These are phyloP conservation scores for Exophiala sideris DNA, from an alignment of 2,329 filamentous ascomycete genomes.

Conservation along the genomic window DNA sequence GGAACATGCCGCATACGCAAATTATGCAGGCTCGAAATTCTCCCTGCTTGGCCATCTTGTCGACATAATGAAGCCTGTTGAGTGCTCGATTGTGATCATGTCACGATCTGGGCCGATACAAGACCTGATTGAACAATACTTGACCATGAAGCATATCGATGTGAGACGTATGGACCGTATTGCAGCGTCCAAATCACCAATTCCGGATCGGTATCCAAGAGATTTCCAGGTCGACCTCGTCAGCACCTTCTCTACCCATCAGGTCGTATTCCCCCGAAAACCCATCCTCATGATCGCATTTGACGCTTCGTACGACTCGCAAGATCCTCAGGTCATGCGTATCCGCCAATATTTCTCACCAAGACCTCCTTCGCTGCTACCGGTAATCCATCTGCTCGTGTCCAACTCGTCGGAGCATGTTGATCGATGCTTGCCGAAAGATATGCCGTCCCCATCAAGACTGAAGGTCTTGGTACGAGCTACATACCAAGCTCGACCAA, in stretches of 20 bases:
- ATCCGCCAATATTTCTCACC: slow-evolving; percentile 36
- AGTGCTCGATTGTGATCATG: slow-evolving; percentile 41
- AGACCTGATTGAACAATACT: slow-evolving; percentile 41
- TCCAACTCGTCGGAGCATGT: slow-evolving; percentile 48
- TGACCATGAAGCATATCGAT: slow-evolving; percentile 40
- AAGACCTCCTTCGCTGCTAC: slow-evolving; percentile 34
- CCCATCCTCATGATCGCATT: slow-evolving; percentile 40
- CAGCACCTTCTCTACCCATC: slow-evolving; percentile 34
- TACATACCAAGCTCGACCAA: slow-evolving; percentile 23
- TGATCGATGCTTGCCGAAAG: slow-evolving; percentile 39
- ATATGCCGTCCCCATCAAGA: slow-evolving; percentile 22
- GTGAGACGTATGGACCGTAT: slow-evolving; percentile 26
- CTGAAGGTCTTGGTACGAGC: slow-evolving; percentile 26
- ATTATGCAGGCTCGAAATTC: slow-evolving; percentile 48
- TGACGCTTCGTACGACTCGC: slow-evolving; percentile 41
- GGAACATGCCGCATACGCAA: slow-evolving; percentile 44
- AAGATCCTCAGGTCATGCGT: slow-evolving; percentile 38
- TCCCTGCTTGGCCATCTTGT: slow-evolving; percentile 43
- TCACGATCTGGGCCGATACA: slow-evolving; percentile 36
- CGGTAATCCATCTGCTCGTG: slow-evolving; percentile 43
- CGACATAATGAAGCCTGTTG: slow-evolving; percentile 33
- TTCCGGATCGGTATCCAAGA: slow-evolving; percentile 4
- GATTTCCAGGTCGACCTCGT: slow-evolving; percentile 36
- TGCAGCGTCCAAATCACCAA: slow-evolving; percentile 26
- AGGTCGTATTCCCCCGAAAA: slow-evolving; percentile 37